phyloP scores from a whole-genome alignment of 177 flowering plant species.

The Vitis hybrid region DNA sequence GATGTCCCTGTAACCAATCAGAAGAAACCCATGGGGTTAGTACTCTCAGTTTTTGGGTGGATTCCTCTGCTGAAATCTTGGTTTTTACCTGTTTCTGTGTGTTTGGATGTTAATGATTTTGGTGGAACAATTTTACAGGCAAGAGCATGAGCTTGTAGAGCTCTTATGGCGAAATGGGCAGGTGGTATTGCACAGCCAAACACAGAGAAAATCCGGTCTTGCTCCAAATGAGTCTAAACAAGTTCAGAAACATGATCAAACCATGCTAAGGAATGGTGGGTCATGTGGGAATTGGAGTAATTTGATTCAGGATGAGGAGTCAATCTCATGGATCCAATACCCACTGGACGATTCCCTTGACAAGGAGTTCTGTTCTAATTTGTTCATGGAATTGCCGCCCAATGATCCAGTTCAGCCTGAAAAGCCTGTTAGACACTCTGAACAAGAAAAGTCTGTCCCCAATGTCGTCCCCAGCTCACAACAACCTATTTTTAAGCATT shows the following conservation, averaged over 20 bases:
- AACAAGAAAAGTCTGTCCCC: slow-evolving; percentile 16
- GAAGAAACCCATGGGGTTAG: slow-evolving; percentile 20
- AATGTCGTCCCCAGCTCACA: slow-evolving; percentile 10
- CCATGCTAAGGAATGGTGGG: slow-evolving; percentile 13
- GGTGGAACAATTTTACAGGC: slow-evolving; percentile 27
- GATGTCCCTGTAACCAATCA: slow-evolving; percentile 20
- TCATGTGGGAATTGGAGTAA: slow-evolving; percentile 27
- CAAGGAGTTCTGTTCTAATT: slow-evolving; percentile 47
- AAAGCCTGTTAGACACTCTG: slow-evolving; percentile 24
- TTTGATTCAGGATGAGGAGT: slow-evolving; percentile 53
- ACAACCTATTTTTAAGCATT: slow-evolving; percentile 17
- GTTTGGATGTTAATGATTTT: neutral
- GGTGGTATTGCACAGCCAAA: slow-evolving; percentile 56
- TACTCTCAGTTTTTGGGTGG: neutral
- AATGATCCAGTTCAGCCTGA: slow-evolving; percentile 26
- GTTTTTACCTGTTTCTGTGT: neutral
- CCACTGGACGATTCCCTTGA: slow-evolving; percentile 55
- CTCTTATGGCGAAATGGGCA: slow-evolving; percentile 66
- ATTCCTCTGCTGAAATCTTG: neutral
- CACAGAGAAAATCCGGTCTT: slow-evolving; percentile 32
- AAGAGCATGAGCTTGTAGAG: slow-evolving; percentile 52
- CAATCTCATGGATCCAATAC: slow-evolving; percentile 55
- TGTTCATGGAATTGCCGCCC: slow-evolving; percentile 41
- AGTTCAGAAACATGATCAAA: slow-evolving; percentile 29
- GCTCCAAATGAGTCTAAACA: slow-evolving; percentile 27